A percentile compares a stretch with the other conserved stretches of the same genome.
phyloP scores from a whole-genome alignment of 1,284 basidiomycete species.

The Tilletia indica region DNA sequence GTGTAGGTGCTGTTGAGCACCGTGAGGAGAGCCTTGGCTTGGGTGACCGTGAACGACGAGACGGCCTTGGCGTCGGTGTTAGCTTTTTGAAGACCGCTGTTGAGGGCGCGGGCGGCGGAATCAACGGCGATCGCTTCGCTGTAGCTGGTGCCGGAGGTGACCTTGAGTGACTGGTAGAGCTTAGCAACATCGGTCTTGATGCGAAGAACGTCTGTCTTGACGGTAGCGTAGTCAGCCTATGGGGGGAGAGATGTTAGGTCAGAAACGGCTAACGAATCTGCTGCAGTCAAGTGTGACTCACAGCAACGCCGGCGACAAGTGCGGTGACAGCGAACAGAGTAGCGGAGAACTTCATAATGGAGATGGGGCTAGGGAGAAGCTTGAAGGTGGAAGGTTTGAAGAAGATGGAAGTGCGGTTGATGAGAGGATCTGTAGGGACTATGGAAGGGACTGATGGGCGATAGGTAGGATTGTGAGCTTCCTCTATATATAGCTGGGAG shows the following conservation, averaged over 20 bases:
- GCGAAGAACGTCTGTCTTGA: slow-evolving; percentile 22
- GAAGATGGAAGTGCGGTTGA: neutral
- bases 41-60: slow-evolving; percentile 20
- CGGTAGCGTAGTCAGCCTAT: slow-evolving; percentile 20
- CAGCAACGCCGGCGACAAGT: neutral
- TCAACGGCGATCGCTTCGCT: slow-evolving; percentile 16
- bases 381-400: neutral
- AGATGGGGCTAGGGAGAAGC: neutral
- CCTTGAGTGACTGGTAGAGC: slow-evolving; percentile 7
- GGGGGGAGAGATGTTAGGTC: slow-evolving; percentile 2
- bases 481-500: too few species aligned
- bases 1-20: slow-evolving; percentile 9
- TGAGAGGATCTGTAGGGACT: too few species aligned
- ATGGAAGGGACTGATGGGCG: too few species aligned
- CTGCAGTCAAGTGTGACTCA: neutral
- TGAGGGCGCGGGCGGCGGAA: slow-evolving; percentile 14
- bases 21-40: slow-evolving; percentile 20
- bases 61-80: slow-evolving; percentile 17
- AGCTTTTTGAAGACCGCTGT: slow-evolving; percentile 14
- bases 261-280: neutral
- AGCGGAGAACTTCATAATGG: neutral
- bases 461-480: too few species aligned
- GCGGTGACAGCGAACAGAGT: neutral
- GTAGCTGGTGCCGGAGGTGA: slow-evolving; percentile 2
- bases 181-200: slow-evolving; percentile 21